Evolutionary conservation across 2,329 filamentous ascomycete species (phyloP).

Genomic region (Aspergillus pseudoterreus): DNA sequence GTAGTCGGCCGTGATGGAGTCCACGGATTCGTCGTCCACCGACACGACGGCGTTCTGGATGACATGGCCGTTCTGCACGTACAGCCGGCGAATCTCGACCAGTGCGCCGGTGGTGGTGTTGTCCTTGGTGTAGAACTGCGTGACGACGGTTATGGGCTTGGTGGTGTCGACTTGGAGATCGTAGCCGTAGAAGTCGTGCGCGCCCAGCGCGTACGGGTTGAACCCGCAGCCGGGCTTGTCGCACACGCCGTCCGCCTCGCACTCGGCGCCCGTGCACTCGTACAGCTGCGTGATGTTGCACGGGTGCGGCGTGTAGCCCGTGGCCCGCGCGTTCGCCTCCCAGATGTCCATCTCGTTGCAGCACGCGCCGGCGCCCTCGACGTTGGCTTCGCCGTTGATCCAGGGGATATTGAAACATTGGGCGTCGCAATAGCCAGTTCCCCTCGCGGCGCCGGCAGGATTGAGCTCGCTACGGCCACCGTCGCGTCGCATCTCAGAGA

Average conservation of each 20-base stretch:
- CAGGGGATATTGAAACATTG: conserved; percentile 50
- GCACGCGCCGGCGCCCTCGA: conserved; percentile 53
- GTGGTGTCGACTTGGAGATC: conserved; percentile 55
- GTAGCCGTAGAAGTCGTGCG: conserved; percentile 58
- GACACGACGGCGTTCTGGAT: conserved; percentile 46
- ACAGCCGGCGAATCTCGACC: conserved; percentile 57
- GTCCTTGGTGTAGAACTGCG: conserved; percentile 56
- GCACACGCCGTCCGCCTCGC: conserved; percentile 47
- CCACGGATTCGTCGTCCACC: conserved; percentile 35
- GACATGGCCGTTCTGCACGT: conserved; percentile 58
- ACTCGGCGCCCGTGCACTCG: conserved; percentile 37
- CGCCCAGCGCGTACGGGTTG: conserved; percentile 63
- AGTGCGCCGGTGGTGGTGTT: conserved; percentile 49
- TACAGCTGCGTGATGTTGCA: conserved; percentile 53
- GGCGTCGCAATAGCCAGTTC: conserved; percentile 60
- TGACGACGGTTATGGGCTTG: conserved; percentile 60
- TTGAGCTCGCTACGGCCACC: conserved; percentile 54
- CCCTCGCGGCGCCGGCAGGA: conserved; percentile 54
- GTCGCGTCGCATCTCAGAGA: conserved; percentile 57
- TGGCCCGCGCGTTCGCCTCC: conserved; percentile 63
- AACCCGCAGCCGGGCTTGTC: conserved; percentile 66
- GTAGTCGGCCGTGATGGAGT: conserved; percentile 53
- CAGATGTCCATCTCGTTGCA: conserved; percentile 66
- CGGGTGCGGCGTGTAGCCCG: conserved; percentile 61
- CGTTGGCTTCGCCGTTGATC: conserved; percentile 53